phyloP scores from a whole-genome alignment of 495 filamentous ascomycete species.

The Penicillium flavigenum region DNA sequence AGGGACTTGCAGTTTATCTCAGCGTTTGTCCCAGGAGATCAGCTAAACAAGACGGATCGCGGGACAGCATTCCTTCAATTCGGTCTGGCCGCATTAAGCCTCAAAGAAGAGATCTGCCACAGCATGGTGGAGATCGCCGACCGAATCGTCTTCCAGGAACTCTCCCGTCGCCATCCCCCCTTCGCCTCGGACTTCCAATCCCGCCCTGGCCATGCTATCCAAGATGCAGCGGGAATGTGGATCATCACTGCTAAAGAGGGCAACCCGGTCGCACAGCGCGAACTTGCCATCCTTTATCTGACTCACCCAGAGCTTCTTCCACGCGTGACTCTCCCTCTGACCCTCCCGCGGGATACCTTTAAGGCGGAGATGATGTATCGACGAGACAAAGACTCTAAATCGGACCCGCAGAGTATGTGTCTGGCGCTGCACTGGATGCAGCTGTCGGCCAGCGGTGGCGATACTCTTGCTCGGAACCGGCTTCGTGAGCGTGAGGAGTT shows the following conservation, averaged over 20 bases:
- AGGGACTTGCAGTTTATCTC: constrained; percentile 95
- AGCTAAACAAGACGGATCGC: constrained; percentile 79
- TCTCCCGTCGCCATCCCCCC: constrained; percentile 45
- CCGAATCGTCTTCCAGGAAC: constrained; percentile 45
- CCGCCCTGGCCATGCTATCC: constrained; percentile 54
- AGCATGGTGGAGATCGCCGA: constrained; percentile 80
- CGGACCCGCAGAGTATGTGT: constrained; percentile 90
- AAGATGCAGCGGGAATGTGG: constrained; percentile 89
- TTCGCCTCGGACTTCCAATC: constrained; percentile 36
- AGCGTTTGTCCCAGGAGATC: constrained; percentile 77
- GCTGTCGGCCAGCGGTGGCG: constrained; percentile 79
- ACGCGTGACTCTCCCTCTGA: constrained; percentile 78
- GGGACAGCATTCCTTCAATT: constrained; percentile 96
- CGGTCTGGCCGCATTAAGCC: constrained; percentile 76
- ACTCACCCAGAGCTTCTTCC: constrained; percentile 88
- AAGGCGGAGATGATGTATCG: constrained; percentile 80
- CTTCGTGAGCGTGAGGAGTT: constrained; percentile 71
- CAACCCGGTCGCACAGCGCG: constrained; percentile 86
- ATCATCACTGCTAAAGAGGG: constrained; percentile 94
- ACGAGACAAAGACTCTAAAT: constrained; percentile 52
- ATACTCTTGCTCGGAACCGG: constrained; percentile 82
- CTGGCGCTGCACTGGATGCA: constrained; percentile 99
- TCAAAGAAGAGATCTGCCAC: constrained; percentile 86
- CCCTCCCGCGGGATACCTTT: constrained; percentile 85
- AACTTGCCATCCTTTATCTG: constrained; percentile 91